Conservation (phyloP, 306 rosid species). For the Quercus engelmannii region DNA sequence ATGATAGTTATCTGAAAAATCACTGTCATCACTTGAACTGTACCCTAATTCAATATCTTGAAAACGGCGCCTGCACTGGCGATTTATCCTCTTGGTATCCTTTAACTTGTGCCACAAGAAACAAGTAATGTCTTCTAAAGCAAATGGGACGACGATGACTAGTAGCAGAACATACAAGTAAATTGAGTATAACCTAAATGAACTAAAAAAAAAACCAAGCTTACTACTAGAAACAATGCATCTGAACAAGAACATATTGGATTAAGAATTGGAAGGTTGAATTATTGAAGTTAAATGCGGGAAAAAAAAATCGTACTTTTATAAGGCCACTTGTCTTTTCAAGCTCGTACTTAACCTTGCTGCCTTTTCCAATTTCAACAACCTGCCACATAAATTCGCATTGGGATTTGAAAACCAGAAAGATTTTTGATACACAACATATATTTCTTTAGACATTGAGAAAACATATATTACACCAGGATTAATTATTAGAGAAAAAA, state of each 20-base stretch:
- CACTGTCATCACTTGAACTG: slow-evolving; percentile 27
- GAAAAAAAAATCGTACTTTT: slow-evolving; percentile 43
- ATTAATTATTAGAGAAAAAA: too few relatives aligned
- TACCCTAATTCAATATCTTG: slow-evolving; percentile 38
- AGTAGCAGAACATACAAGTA: background rate
- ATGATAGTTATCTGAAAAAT: background rate
- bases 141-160: background rate
- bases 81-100: slow-evolving; percentile 39
- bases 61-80: slow-evolving; percentile 9
- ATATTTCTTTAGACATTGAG: background rate
- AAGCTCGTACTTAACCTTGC: slow-evolving; percentile 96
- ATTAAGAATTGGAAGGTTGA: background rate
- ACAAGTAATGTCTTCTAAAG: slow-evolving; percentile 30
- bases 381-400: slow-evolving; percentile 56
- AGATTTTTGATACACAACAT: background rate
- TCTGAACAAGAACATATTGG: background rate
- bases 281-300: background rate
- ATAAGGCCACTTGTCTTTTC: slow-evolving; percentile 90
- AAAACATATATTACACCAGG: background rate
- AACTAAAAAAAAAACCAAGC: background rate
- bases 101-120: slow-evolving; percentile 43
- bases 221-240: background rate
- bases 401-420: background rate
- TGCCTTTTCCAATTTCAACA: slow-evolving; percentile 87
- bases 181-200: background rate